These are phyloP conservation scores for Aspergillus terreus DNA, from an alignment of 2,329 filamentous ascomycete species.

Conservation along the genomic window DNA sequence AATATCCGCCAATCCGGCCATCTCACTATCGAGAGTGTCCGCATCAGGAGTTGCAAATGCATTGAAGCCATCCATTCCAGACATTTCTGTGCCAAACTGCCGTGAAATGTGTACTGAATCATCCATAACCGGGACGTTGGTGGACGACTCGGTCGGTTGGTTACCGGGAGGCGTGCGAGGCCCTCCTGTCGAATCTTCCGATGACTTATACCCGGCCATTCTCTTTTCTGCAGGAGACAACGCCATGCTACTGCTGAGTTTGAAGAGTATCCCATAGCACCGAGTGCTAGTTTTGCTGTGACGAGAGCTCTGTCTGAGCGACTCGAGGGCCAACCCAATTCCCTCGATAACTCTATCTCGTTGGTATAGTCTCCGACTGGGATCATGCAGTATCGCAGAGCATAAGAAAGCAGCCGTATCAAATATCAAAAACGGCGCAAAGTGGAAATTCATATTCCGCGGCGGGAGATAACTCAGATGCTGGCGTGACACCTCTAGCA, in stretches of 20 bases:
- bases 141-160: background rate
- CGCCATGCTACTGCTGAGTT: constrained; percentile 16
- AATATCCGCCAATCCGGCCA: constrained; percentile 2
- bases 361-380: constrained; percentile 37
- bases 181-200: background rate
- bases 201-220: background rate
- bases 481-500: constrained; percentile 39
- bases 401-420: constrained; percentile 51
- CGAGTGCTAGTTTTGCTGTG: constrained; percentile 22
- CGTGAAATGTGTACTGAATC: background rate
- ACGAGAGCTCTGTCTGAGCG: constrained; percentile 25
- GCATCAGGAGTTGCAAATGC: background rate
- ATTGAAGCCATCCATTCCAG: background rate
- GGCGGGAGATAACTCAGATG: constrained; percentile 43
- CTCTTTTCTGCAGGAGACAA: constrained; percentile 4
- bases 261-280: constrained; percentile 21
- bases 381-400: constrained; percentile 51
- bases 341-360: constrained; percentile 40
- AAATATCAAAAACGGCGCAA: constrained; percentile 50
- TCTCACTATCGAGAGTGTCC: background rate
- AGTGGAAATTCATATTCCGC: constrained; percentile 48
- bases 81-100: background rate
- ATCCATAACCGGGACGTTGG: background rate
- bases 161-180: constrained; percentile 2
- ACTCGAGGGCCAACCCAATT: constrained; percentile 35